A percentile compares a stretch with the other conserved stretches of the same genome.
These are phyloP conservation scores for Penicillium sp. DNA, from an alignment of 2,329 filamentous ascomycete genomes.

Conservation along the genomic window DNA sequence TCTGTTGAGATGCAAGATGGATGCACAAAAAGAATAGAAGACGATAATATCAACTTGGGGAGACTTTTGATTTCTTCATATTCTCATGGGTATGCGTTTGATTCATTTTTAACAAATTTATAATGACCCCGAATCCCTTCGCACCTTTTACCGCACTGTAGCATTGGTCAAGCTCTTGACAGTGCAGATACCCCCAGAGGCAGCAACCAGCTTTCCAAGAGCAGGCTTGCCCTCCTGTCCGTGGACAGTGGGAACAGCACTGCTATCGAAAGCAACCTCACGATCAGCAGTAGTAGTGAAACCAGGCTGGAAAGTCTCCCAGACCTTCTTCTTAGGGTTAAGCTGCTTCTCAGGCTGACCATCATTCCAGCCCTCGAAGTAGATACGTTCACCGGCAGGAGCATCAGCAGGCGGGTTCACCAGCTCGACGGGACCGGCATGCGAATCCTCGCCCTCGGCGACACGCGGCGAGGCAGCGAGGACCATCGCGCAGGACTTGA, in stretches of 20 bases:
- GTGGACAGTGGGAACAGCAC: conserved; percentile 69
- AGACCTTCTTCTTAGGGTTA: conserved; percentile 99
- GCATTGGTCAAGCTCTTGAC: conserved; percentile 77
- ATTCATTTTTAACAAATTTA: conserved; percentile 19
- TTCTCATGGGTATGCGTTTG: conserved; percentile 23
- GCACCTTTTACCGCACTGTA: conserved; percentile 66
- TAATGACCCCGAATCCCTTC: conserved; percentile 4
- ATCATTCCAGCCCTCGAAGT: conserved; percentile 83
- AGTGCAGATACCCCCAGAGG: conserved; percentile 73
- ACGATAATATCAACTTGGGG: conserved; percentile 5
- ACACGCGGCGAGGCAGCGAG: conserved; percentile 84
- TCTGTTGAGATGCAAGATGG: neutral
- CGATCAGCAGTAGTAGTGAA: conserved; percentile 82
- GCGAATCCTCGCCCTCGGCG: conserved; percentile 77
- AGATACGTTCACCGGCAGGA: conserved; percentile 80
- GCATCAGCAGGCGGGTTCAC: conserved; percentile 75
- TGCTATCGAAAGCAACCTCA: conserved; percentile 83
- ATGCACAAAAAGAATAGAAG: neutral
- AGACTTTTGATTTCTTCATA: conserved; percentile 18
- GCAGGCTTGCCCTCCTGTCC: conserved; percentile 57
- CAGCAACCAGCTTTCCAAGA: conserved; percentile 65
- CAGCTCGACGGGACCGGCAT: conserved; percentile 87
- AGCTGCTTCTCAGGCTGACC: conserved; percentile 88
- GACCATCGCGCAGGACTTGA: conserved; percentile 82
- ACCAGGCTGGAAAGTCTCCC: conserved; percentile 93